Conservation (phyloP, 139 green algal genomes). For the Chlamydomonas schloesseri region DNA sequence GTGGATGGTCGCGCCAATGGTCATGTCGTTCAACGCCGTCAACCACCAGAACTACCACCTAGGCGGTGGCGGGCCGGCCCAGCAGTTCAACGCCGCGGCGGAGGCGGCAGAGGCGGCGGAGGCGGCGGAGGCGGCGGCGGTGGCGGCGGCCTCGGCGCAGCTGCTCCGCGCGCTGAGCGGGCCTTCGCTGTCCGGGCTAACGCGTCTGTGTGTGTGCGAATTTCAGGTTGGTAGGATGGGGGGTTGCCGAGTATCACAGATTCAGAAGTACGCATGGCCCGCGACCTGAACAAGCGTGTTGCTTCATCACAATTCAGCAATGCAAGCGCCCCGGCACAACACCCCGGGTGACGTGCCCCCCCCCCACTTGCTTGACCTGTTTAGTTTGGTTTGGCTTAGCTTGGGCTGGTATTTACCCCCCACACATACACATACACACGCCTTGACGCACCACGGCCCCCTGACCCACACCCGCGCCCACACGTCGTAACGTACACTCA, state of each 20-base stretch:
- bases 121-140: not conserved
- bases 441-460: no score
- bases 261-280: no score
- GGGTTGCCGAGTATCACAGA: no score
- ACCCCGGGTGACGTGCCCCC: no score
- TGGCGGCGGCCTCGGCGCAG: not conserved
- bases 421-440: no score
- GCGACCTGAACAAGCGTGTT: not conserved
- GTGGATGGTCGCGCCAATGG: not conserved
- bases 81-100: not conserved
- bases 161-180: not conserved
- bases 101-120: not conserved
- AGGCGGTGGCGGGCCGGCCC: not conserved
- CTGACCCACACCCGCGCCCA: no score
- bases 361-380: no score
- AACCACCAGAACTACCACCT: not conserved
- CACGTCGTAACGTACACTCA: no score
- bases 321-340: no score
- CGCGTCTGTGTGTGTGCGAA: slow-evolving; percentile 26
- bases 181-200: slow-evolving; percentile 10
- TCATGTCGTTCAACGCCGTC: not conserved
- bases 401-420: no score
- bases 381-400: no score
- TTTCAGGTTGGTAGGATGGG: slow-evolving; percentile 7
- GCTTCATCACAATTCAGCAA: not conserved